A percentile compares a stretch with the other conserved stretches of the same genome.
phyloP scores from a whole-genome alignment of 192 early-diverging fungal species.

The Cetraspora pellucida region DNA sequence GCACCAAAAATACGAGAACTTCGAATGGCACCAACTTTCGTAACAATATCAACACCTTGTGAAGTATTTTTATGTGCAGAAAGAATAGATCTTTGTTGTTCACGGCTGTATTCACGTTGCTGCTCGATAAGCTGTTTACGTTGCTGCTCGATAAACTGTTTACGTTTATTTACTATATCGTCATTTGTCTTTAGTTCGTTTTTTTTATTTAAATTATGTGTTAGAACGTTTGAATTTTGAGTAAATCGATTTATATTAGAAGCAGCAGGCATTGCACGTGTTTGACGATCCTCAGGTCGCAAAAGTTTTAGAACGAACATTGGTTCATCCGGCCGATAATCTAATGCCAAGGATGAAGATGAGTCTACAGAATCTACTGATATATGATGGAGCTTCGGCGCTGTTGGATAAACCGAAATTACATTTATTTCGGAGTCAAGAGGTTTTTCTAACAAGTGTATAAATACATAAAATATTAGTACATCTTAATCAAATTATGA shows the following conservation, averaged over 20 bases:
- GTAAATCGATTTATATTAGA: neutral
- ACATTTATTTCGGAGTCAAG: neutral
- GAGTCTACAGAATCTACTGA: slow-evolving; percentile 33
- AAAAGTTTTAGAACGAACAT: slow-evolving; percentile 31
- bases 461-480: neutral
- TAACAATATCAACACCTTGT: slow-evolving; percentile 42
- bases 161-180: neutral
- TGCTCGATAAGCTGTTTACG: slow-evolving; percentile 34
- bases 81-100: slow-evolving; percentile 16
- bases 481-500: neutral
- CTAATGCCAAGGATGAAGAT: neutral
- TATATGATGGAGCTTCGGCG: slow-evolving; percentile 18
- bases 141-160: slow-evolving; percentile 32
- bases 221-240: neutral
- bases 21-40: slow-evolving; percentile 45
- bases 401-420: slow-evolving; percentile 10
- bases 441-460: slow-evolving; percentile 11
- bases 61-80: slow-evolving; percentile 36
- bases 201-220: neutral
- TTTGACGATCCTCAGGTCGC: slow-evolving; percentile 9
- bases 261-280: slow-evolving; percentile 7
- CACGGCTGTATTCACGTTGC: slow-evolving; percentile 32
- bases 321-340: slow-evolving; percentile 31
- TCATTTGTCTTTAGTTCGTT: neutral
- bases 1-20: slow-evolving; percentile 44